Base-by-base conservation (phyloP, 2,329 filamentous ascomycete species). In the Aurifilum marmelostoma region DNA sequence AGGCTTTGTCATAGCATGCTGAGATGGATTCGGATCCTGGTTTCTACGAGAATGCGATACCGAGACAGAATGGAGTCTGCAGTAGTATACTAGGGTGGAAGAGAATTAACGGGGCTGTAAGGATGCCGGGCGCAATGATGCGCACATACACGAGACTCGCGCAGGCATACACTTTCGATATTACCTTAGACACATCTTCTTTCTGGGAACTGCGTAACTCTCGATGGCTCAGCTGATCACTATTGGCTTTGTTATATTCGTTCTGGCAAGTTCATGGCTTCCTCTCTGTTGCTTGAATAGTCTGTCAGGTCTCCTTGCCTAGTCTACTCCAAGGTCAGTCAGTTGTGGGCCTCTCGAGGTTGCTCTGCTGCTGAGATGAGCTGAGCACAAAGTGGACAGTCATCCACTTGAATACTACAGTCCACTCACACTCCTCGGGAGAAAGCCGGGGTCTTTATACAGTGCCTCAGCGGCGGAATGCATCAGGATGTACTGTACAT, bases 21-120 rank as follows among this genome's bases (percentile, higher is more conserved):
- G 50, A 52, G 50, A 52, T 27, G 50, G 50, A 52, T 52, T 52
- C n/a, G 50, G n/a, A 52, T 52, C 50, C 50, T 7, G 24, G 50
- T 21, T 12, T 27, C 24, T 4, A 52, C 41, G 41, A 47, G 41
- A 18, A 47, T 47, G 41, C 41, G 18, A 47, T 47, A 47, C 41
- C 41, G 41, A 21, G 41, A 47, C 41, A 43, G 16, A 43, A 14
- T 47, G 16, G 41, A n/a, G 41, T n/a, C 18, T 39, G n/a, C n/a
- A 34, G 34, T 34, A 34, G 34, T 21, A 47, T 47, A 2, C 18
- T 5, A 21, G 41, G 16, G 41, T 47, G 16, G 2, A 21, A 21
- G 7, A 43, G 16, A 43, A 43, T 18, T 16, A 5, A 18, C 16
- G 3, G 41, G 41, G 16, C 16, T n/a, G 21, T 6, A 43, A 43